These are phyloP conservation scores for Fusarium tuaranense DNA, from an alignment of 2,329 filamentous ascomycete genomes.

Conservation along the genomic window DNA sequence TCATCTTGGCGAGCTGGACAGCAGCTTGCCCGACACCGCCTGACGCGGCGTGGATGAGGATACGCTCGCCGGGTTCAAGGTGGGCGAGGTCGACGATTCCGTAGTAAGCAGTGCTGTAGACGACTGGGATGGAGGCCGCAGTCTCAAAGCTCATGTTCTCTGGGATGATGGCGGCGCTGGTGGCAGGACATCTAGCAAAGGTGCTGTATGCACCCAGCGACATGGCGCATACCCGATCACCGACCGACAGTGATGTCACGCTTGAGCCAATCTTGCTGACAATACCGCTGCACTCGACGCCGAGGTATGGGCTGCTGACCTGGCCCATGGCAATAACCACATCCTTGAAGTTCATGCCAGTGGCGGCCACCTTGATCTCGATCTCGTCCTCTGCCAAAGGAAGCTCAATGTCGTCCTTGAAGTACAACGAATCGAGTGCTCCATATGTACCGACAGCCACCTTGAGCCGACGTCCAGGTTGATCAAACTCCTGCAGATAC, in stretches of 20 bases:
- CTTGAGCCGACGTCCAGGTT: conserved; percentile 48
- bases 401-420: conserved; percentile 48
- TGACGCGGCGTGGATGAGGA: conserved; percentile 47
- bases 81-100: conserved; percentile 27
- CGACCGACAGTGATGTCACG: conserved; percentile 11
- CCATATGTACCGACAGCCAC: conserved; percentile 54
- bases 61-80: conserved; percentile 34
- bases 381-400: conserved; percentile 52
- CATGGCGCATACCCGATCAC: conserved; percentile 30
- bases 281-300: conserved; percentile 56
- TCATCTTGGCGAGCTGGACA: conserved; percentile 42
- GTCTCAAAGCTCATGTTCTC: conserved; percentile 18
- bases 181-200: conserved; percentile 54
- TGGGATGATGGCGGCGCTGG: conserved; percentile 44
- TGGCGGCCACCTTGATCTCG: conserved; percentile 57
- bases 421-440: conserved; percentile 55
- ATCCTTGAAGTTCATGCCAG: conserved; percentile 61
- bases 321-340: conserved; percentile 57
- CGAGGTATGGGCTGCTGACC: conserved; percentile 48
- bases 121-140: conserved; percentile 26
- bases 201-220: conserved; percentile 28
- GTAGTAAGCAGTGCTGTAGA: conserved; percentile 37
- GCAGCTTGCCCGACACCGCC: conserved; percentile 47
- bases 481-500: conserved; percentile 54
- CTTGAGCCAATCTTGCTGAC: conserved; percentile 54